Evolutionary conservation across 2,329 filamentous ascomycete species (phyloP), one percentile per base, ranked within the genome.

Genomic region (Parastagonospora nodorum): DNA sequence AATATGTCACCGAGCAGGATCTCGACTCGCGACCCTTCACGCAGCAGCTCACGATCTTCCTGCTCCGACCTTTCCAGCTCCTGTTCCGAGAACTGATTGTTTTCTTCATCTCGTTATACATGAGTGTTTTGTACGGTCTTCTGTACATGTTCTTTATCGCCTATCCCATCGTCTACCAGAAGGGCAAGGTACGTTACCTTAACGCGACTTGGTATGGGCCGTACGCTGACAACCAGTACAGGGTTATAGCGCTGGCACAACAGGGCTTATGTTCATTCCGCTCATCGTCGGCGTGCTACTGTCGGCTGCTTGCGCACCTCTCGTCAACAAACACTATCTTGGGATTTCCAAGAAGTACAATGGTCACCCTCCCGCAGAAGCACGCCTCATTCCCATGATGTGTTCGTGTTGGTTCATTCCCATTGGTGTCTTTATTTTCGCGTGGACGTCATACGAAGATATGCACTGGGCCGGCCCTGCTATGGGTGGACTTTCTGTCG

Each of bases 221-320:
- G n/a, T 9, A 30, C 6, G 31, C 28, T 45, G 31, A 45, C 33
- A 31, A 8, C 6, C 2, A 11, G 2, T 6, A 31, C 10, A 45
- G 75, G 88, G 88, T 2, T 96, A 88, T 74, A 84, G 81, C 3
- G 82, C 89, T 27, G 83, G 88, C 31, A 86, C 78, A 27, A 92
- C 90, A 0, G 91, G 90, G 40, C 80, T 95, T 8, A 93, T 94
- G 88, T 95, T 95, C 73, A 92, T 94, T 55, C 90, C 90, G 1
- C 72, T 94, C 39, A 89, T 90, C 7, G 76, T 94, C 14, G 90
- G 90, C 43, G 89, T 94, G 12, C 14, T 93, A 1, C 53, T 76
- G 36, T 88, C 87, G 1, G 88, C 90, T 12, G 65, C 75, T 10
- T 89, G 84, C 72, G 78, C 89, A 0, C 88, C 91, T 0, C 60